These are phyloP conservation scores for Dioszegia aurantiaca DNA, from an alignment of 768 basidiomycete species.

Conservation along the genomic window DNA sequence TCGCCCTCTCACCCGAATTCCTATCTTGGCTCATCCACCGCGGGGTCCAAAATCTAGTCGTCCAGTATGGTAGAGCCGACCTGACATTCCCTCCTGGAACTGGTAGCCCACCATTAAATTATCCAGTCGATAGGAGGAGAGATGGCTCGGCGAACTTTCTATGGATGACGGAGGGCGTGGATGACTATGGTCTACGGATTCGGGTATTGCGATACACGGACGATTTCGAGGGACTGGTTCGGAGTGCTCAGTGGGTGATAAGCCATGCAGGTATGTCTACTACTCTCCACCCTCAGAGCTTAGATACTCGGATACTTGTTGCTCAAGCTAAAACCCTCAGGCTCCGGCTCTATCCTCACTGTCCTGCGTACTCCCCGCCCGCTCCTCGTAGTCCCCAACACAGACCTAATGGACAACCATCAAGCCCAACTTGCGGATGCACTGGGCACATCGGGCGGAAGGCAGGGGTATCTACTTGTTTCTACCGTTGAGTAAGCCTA, in stretches of 20 bases:
- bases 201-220: slow-evolving; percentile 73
- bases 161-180: slow-evolving; percentile 1
- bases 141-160: too few relatives aligned
- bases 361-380: slow-evolving; percentile 70
- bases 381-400: slow-evolving; percentile 84
- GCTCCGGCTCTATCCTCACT: slow-evolving; percentile 91
- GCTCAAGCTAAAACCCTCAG: too few relatives aligned
- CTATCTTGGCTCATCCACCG: slow-evolving; percentile 59
- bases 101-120: too few relatives aligned
- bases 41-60: slow-evolving; percentile 63
- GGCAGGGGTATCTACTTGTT: slow-evolving; percentile 29
- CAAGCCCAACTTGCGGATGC: slow-evolving; percentile 81
- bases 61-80: slow-evolving; percentile 67
- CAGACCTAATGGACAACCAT: slow-evolving; percentile 84
- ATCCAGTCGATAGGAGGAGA: too few relatives aligned
- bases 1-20: slow-evolving; percentile 61
- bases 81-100: slow-evolving; percentile 4
- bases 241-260: slow-evolving; percentile 72
- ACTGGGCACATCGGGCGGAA: slow-evolving; percentile 50
- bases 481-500: slow-evolving; percentile 34
- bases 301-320: too few relatives aligned
- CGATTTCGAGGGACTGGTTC: slow-evolving; percentile 65
- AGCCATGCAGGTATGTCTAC: slow-evolving; percentile 81
- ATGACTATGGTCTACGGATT: slow-evolving; percentile 60
- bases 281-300: too few relatives aligned